Base-by-base conservation (phyloP, 2,329 filamentous ascomycete species). In the Orbilia javanica region DNA sequence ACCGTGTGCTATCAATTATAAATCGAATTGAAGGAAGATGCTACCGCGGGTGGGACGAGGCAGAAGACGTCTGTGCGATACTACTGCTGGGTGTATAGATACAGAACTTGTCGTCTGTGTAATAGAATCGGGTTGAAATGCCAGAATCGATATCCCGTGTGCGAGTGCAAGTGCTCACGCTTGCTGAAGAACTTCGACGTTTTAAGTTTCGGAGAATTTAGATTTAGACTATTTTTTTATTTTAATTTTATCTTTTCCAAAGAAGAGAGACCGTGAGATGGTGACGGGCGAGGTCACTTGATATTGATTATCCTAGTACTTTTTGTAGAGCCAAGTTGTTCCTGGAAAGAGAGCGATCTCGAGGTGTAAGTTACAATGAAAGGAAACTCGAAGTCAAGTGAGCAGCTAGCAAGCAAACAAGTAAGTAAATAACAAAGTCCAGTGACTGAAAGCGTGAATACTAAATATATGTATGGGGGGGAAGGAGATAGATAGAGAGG, bases 231-330 rank as follows among this genome's bases (percentile, higher is more conserved):
- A 10, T 46, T 3, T 46, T 20, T 8, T 46, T 22, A 20, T 46
- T 18, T 18, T 44, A 44, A 18, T 46, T 46, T 46, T 6, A 13
- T n/a, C n/a, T n/a, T n/a, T n/a, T n/a, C n/a, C n/a, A n/a, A n/a
- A n/a, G 46, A 52, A 25, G n/a, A 5, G 20, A 18, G 5, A 15
- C 46, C 57, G 42, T 52, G 55, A 15, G 55, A 63, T 36, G 55
- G 22, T n/a, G 42, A 18, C n/a, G 46, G 11, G 6, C 50, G 52
- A 67, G 42, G 70, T 74, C 70, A 74, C 63, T 74, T 74, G 70
- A 74, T 15, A 39, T 74, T 36, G 22, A 50, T 22, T 10, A n/a
- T 29, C n/a, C 39, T 20, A 46, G 25, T 48, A 18, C 8, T 57
- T 13, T 39, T 31, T 31, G 29, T 31, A 31, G 29, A n/a, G n/a